Evolutionary conservation across 306 rosid species (phyloP).

Genomic region (Lathyrus oleraceus): DNA sequence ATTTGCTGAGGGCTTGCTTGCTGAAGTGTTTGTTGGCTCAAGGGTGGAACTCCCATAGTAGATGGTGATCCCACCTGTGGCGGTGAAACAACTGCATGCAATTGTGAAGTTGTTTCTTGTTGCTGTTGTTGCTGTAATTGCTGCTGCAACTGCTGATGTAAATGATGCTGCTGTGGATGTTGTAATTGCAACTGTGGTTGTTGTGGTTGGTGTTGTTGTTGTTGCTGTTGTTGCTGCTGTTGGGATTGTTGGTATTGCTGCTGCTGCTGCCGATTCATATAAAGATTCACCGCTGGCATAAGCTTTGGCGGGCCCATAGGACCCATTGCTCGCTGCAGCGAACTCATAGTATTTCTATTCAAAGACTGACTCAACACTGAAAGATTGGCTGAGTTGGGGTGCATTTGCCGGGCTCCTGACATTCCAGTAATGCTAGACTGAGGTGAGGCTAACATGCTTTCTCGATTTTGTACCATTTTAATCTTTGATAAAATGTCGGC

Average conservation of each 20-base stretch:
- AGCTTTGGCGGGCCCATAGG: slow-evolving; percentile 91
- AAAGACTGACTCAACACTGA: slow-evolving; percentile 71
- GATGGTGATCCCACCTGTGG: slow-evolving; percentile 94
- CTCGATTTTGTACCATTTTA: slow-evolving; percentile 53
- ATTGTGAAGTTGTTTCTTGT: slow-evolving; percentile 70
- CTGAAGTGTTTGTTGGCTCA: slow-evolving; percentile 73
- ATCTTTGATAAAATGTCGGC: slow-evolving; percentile 50
- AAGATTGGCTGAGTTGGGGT: slow-evolving; percentile 59
- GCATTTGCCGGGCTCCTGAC: slow-evolving; percentile 74
- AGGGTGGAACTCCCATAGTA: slow-evolving; percentile 71
- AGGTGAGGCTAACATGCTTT: slow-evolving; percentile 56
- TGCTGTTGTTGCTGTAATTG: slow-evolving; percentile 57
- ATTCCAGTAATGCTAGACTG: slow-evolving; percentile 68
- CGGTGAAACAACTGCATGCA: slow-evolving; percentile 81
- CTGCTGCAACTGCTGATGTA: slow-evolving; percentile 43
- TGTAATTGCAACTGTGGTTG: slow-evolving; percentile 42
- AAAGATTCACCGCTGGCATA: slow-evolving; percentile 59
- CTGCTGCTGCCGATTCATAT: slow-evolving; percentile 71
- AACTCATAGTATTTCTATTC: slow-evolving; percentile 56
- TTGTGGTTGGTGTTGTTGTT: slow-evolving; percentile 26
- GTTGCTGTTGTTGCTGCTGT: slow-evolving; percentile 36
- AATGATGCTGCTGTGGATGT: slow-evolving; percentile 33
- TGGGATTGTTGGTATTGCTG: slow-evolving; percentile 47
- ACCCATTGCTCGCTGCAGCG: slow-evolving; percentile 70
- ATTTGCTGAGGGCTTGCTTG: slow-evolving; percentile 88